Percentiles rank a stretch among this genome's conserved stretches.
phyloP scores from a whole-genome alignment of 441 rosid genomes.

The Kokia cookei region DNA sequence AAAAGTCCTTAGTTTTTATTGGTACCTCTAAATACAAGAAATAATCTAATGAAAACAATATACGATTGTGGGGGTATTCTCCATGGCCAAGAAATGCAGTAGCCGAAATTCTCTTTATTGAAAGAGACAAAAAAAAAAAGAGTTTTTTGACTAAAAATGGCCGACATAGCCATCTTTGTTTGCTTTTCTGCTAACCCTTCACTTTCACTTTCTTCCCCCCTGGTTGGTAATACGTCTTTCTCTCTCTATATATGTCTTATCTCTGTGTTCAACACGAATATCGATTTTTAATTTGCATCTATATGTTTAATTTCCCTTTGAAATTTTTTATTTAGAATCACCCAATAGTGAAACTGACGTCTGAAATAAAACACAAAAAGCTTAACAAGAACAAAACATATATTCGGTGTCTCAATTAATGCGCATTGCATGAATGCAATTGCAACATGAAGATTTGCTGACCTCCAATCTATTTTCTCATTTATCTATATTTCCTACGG shows the following conservation, averaged over 20 bases:
- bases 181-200: conserved; percentile 3
- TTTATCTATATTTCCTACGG: neutral
- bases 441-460: neutral
- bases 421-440: neutral
- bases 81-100: neutral
- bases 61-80: neutral
- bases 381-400: neutral
- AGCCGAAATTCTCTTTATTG: neutral
- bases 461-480: neutral
- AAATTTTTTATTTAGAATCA: neutral
- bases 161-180: conserved; percentile 25
- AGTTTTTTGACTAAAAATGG: conserved; percentile 10
- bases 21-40: neutral
- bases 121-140: neutral
- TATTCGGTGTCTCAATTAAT: neutral
- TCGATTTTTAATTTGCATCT: neutral
- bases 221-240: conserved; percentile 18
- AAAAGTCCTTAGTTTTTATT: neutral
- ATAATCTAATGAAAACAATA: neutral
- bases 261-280: neutral
- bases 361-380: neutral
- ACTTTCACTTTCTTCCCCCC: neutral
- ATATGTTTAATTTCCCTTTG: too few species aligned
- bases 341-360: neutral
- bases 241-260: neutral